Evolutionary conservation across 495 filamentous ascomycete species (phyloP).

Genomic region (Chaetomium cochliodes): DNA sequence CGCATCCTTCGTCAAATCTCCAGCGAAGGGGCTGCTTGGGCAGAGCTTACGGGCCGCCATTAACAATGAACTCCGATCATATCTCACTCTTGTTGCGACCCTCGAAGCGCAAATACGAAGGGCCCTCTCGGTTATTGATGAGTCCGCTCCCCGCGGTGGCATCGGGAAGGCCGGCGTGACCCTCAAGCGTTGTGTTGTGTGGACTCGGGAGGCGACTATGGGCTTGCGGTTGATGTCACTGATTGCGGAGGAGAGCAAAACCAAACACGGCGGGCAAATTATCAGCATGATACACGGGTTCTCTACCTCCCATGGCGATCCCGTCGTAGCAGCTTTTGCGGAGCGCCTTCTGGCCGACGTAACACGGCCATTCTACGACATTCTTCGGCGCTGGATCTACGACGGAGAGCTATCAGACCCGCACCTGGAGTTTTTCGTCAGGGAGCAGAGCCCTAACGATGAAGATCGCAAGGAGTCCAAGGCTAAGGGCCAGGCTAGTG

Average conservation of each 20-base stretch:
- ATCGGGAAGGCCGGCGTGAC: slow-evolving; percentile 90
- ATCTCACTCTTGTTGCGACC: slow-evolving; percentile 88
- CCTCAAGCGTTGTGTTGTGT: slow-evolving; percentile 91
- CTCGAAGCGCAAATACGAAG: slow-evolving; percentile 90
- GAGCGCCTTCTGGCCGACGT: slow-evolving; percentile 88
- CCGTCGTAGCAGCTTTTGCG: slow-evolving; percentile 89
- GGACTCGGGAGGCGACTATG: slow-evolving; percentile 97
- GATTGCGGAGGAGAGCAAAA: slow-evolving; percentile 86
- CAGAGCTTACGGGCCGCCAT: slow-evolving; percentile 94
- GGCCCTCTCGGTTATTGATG: slow-evolving; percentile 67
- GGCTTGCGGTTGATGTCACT: slow-evolving; percentile 89
- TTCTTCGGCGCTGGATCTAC: slow-evolving; percentile 96
- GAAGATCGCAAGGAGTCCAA: slow-evolving; percentile 49
- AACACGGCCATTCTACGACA: slow-evolving; percentile 96
- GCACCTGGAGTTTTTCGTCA: slow-evolving; percentile 93
- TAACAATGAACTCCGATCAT: slow-evolving; percentile 78
- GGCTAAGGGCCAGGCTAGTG: slow-evolving; percentile 75
- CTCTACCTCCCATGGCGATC: slow-evolving; percentile 90
- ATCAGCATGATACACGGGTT: slow-evolving; percentile 93
- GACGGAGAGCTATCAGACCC: slow-evolving; percentile 97
- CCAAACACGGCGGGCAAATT: slow-evolving; percentile 85
- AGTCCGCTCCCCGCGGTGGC: slow-evolving; percentile 59
- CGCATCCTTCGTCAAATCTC: slow-evolving; percentile 72
- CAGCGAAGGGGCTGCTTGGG: slow-evolving; percentile 65
- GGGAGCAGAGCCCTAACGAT: slow-evolving; percentile 57